These are phyloP conservation scores for Dunaliella primolecta DNA, from an alignment of 139 green algal genomes.

Conservation along the genomic window DNA sequence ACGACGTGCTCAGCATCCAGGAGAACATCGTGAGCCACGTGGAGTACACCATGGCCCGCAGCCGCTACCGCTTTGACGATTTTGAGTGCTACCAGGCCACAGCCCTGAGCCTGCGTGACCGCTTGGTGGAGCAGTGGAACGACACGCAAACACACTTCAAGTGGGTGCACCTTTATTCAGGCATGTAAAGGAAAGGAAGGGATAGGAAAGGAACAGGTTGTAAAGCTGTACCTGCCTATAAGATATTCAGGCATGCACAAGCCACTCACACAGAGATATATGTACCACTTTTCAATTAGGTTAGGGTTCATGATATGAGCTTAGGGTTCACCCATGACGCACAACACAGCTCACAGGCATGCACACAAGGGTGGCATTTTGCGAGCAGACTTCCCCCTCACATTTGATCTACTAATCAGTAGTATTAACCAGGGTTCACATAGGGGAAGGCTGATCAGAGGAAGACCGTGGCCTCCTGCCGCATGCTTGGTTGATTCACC, in stretches of 20 bases:
- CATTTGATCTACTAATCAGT: no score
- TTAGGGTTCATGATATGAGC: no score
- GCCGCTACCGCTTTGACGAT: slow-evolving; percentile 82
- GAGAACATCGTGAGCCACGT: slow-evolving; percentile 97
- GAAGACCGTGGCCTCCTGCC: no score
- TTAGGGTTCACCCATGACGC: no score
- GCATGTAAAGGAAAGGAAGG: not conserved
- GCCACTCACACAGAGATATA: not conserved
- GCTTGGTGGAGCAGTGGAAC: slow-evolving; percentile 98
- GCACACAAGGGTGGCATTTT: no score
- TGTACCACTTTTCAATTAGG: not conserved
- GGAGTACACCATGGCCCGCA: slow-evolving; percentile 96
- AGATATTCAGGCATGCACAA: not conserved
- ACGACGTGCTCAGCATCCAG: slow-evolving; percentile 94
- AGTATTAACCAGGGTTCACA: no score
- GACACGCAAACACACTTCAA: slow-evolving; percentile 96
- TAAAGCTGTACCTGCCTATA: not conserved
- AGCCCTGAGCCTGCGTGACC: slow-evolving; percentile 82
- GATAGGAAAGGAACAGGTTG: not conserved
- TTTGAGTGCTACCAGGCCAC: slow-evolving; percentile 93
- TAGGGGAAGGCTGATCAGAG: no score
- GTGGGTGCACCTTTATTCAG: slow-evolving; percentile 31
- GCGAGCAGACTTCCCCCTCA: no score
- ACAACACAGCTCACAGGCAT: no score
- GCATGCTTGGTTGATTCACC: no score